A percentile compares a stretch with the other conserved stretches of the same genome.
Evolutionary conservation across 164 flowering plant species (phyloP).

Genomic region (Saururus chinensis): DNA sequence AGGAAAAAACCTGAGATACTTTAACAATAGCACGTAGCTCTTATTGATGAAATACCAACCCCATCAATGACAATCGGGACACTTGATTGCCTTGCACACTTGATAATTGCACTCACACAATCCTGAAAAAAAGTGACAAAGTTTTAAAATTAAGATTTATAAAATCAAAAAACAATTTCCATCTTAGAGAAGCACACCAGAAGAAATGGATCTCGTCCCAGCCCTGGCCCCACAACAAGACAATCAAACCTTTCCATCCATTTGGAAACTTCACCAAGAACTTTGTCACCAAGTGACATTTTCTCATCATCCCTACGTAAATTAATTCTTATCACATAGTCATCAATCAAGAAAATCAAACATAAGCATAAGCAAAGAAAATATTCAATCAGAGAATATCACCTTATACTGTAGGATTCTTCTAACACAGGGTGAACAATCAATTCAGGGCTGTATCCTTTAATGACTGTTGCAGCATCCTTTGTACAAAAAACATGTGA

Average conservation of each 20-base stretch:
- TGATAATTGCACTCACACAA: conserved; percentile 78
- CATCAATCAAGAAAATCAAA: background rate
- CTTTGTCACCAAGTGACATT: conserved; percentile 28
- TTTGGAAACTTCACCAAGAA: conserved; percentile 73
- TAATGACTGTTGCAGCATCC: conserved; percentile 92
- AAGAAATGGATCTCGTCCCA: conserved; percentile 95
- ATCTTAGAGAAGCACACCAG: conserved; percentile 36
- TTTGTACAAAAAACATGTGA: conserved; percentile 95
- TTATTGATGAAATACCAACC: conserved; percentile 33
- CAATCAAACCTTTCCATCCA: conserved; percentile 99
- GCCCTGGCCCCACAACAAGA: conserved; percentile 94
- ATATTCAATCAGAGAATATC: conserved; percentile 1
- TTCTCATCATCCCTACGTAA: conserved; percentile 60
- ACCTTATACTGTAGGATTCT: conserved; percentile 87
- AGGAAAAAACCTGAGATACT: background rate
- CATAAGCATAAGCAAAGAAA: background rate
- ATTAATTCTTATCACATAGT: conserved; percentile 7
- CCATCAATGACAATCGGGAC: conserved; percentile 92
- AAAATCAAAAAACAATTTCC: background rate
- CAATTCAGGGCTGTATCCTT: conserved; percentile 94
- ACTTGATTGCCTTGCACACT: conserved; percentile 56
- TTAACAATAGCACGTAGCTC: background rate
- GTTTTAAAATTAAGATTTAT: background rate
- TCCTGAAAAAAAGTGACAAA: conserved; percentile 38
- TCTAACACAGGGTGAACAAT: conserved; percentile 93